These are phyloP conservation scores for Quercus phellos DNA, from an alignment of 331 rosid species.

Conservation along the genomic window DNA sequence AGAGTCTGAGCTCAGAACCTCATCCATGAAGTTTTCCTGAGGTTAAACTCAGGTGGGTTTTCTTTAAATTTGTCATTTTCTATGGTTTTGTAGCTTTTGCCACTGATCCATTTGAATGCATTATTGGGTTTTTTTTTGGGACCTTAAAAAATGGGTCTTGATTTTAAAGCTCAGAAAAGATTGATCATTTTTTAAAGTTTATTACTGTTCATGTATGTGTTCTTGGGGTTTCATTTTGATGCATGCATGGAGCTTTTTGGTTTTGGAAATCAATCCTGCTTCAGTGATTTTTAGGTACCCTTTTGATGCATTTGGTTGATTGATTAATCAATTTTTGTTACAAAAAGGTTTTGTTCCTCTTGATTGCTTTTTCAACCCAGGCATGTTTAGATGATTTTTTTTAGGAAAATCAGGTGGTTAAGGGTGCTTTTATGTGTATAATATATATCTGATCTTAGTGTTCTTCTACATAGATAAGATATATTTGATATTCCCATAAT, in stretches of 20 bases:
- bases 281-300: conserved; percentile 15
- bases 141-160: conserved; percentile 1
- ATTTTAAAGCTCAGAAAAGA: neutral
- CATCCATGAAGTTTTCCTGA: neutral
- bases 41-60: conserved; percentile 41
- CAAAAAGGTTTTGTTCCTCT: conserved; percentile 2
- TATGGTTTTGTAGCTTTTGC: neutral
- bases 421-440: conserved; percentile 6
- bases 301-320: conserved; percentile 28
- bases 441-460: conserved; percentile 5
- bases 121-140: conserved; percentile 5
- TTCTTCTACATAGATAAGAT: neutral
- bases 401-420: conserved; percentile 1
- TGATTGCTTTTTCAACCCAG: neutral
- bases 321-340: conserved; percentile 8
- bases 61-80: neutral
- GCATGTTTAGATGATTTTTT: conserved; percentile 9
- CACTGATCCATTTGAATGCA: conserved; percentile 20
- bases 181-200: neutral
- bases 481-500: neutral
- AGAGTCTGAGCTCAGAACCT: neutral
- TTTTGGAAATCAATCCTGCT: neutral
- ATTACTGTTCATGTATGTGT: neutral
- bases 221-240: conserved; percentile 20
- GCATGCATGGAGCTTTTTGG: neutral